phyloP scores from a whole-genome alignment of 768 basidiomycete genomes.

The Pleurotus cornucopiae region DNA sequence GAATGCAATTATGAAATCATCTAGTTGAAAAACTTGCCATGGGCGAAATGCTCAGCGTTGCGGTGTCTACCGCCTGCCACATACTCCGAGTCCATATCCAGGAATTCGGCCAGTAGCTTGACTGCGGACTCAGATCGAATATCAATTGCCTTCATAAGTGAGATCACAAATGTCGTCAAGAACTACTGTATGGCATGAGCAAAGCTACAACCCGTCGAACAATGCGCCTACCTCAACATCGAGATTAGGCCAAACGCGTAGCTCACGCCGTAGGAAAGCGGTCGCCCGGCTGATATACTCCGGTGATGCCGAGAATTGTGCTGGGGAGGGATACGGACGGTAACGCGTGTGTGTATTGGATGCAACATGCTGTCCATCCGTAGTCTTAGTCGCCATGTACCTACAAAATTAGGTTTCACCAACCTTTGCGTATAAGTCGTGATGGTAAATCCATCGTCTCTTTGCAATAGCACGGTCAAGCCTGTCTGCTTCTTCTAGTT shows the following conservation, averaged over 20 bases:
- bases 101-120: conserved; percentile 79
- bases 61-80: conserved; percentile 49
- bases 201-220: conserved; percentile 14
- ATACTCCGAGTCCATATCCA: conserved; percentile 71
- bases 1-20: not conserved
- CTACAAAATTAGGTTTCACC: conserved; percentile 16
- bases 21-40: conserved; percentile 53
- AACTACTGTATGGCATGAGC: conserved; percentile 45
- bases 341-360: conserved; percentile 84
- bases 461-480: conserved; percentile 71
- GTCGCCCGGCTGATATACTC: conserved; percentile 75
- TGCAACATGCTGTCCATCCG: conserved; percentile 69
- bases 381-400: conserved; percentile 9
- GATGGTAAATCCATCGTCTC: conserved; percentile 77
- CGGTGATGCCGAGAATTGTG: conserved; percentile 75
- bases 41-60: conserved; percentile 92
- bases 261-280: conserved; percentile 77
- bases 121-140: conserved; percentile 88
- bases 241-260: conserved; percentile 78
- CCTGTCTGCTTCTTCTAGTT: conserved; percentile 58
- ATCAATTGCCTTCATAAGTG: conserved; percentile 89
- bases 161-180: conserved; percentile 82
- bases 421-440: conserved; percentile 84
- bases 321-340: conserved; percentile 84
- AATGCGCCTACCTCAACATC: conserved; percentile 69